These are phyloP conservation scores for Circinella minor DNA, from an alignment of 371 early-diverging fungal genomes.

Conservation along the genomic window DNA sequence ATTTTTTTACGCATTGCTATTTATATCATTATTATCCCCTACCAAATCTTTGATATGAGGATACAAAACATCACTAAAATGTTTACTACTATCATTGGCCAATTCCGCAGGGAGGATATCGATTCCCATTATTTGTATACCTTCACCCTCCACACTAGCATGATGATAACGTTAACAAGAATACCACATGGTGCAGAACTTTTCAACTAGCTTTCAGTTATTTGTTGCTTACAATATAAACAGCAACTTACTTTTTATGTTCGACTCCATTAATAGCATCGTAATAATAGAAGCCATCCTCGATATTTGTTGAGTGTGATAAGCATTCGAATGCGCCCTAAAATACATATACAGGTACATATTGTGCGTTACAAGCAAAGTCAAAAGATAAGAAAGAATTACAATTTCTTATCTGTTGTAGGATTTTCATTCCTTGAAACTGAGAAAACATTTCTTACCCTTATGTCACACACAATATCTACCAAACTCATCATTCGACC, in stretches of 20 bases:
- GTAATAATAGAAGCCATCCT: constrained; percentile 90
- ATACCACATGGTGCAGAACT: neutral
- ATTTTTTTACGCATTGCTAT: no score
- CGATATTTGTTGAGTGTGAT: constrained; percentile 86
- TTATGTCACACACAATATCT: constrained; percentile 95
- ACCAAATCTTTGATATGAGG: constrained; percentile 86
- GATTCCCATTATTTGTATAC: constrained; percentile 94
- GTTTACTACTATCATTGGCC: constrained; percentile 91
- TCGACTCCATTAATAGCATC: constrained; percentile 76
- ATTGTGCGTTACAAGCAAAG: neutral
- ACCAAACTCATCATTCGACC: constrained; percentile 85
- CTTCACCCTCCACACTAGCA: constrained; percentile 71
- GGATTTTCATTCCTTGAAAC: no score
- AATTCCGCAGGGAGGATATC: constrained; percentile 97
- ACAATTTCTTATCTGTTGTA: no score
- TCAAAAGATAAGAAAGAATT: no score
- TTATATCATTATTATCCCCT: constrained; percentile 11
- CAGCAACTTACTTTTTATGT: constrained; percentile 70
- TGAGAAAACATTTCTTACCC: constrained; percentile 44
- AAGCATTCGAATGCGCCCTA: constrained; percentile 94
- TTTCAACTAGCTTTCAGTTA: no score
- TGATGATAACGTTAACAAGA: neutral
- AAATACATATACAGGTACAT: neutral
- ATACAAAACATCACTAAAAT: constrained; percentile 86
- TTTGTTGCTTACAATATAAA: constrained; percentile 4